Percentiles rank a stretch among this genome's conserved stretches.
Conservation (phyloP, 176 grass and related monocot genomes). For the Oropetium thomaeum region DNA sequence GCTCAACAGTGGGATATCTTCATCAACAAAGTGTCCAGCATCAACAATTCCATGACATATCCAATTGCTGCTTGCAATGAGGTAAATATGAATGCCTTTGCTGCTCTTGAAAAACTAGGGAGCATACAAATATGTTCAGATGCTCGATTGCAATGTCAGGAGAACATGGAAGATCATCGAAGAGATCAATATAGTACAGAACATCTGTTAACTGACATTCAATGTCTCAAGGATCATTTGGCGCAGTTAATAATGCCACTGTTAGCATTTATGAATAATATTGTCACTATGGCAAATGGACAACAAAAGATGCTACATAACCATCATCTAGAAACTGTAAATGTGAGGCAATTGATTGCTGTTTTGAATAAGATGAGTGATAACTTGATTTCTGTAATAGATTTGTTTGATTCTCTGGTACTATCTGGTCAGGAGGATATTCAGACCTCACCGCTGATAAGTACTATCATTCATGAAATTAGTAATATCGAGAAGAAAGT, state of each 20-base stretch:
- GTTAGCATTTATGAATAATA: background rate
- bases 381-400: constrained; percentile 1
- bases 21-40: constrained; percentile 9
- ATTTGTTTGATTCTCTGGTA: constrained; percentile 28
- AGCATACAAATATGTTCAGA: background rate
- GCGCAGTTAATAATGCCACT: constrained; percentile 6
- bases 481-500: constrained; percentile 32
- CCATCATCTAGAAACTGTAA: constrained; percentile 2
- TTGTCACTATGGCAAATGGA: constrained; percentile 1
- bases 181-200: background rate
- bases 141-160: constrained; percentile 16
- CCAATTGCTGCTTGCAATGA: background rate
- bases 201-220: constrained; percentile 27
- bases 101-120: background rate
- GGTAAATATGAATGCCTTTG: background rate
- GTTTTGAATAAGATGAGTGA: constrained; percentile 22
- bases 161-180: background rate
- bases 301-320: background rate
- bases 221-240: constrained; percentile 24
- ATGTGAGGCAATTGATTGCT: constrained; percentile 9
- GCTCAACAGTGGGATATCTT: constrained; percentile 20
- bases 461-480: constrained; percentile 7
- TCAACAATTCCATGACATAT: background rate
- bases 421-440: background rate
- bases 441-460: constrained; percentile 4